Conservation (phyloP, 371 early-diverging fungal genomes). For the Mortierella sp. region DNA sequence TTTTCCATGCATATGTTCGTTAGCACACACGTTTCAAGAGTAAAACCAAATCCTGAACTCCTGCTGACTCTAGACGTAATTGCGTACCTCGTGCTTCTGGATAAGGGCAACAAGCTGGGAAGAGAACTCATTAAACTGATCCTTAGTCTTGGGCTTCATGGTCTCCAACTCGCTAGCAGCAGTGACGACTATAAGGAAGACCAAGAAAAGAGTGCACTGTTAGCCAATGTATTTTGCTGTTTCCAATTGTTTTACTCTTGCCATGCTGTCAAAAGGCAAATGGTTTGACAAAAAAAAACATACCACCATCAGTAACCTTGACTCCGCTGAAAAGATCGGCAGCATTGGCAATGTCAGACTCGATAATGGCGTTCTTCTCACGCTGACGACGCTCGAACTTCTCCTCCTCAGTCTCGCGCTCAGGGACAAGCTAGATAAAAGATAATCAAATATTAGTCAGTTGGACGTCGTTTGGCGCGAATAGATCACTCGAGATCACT, state of each 20-base stretch:
- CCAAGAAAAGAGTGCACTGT: neutral
- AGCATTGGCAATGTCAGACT: constrained; percentile 88
- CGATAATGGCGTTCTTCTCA: constrained; percentile 76
- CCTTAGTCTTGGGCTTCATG: constrained; percentile 84
- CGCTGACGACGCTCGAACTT: constrained; percentile 72
- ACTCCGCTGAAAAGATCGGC: constrained; percentile 87
- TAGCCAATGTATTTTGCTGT: neutral
- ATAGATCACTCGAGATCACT: neutral
- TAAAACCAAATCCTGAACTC: neutral
- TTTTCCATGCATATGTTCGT: neutral
- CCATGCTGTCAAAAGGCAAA: neutral
- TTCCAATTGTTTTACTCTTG: neutral
- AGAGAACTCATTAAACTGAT: constrained; percentile 86
- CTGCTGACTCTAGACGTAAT: neutral
- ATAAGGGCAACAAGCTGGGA: constrained; percentile 79
- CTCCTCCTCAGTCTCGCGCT: constrained; percentile 77
- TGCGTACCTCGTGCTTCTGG: constrained; percentile 73
- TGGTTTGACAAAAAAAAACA: no score
- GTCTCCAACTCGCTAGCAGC: constrained; percentile 69
- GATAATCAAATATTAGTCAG: neutral
- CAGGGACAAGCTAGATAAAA: constrained; percentile 50
- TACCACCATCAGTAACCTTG: constrained; percentile 62
- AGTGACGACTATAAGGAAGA: constrained; percentile 53
- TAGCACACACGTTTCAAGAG: neutral
- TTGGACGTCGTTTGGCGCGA: neutral